Percentiles rank a stretch among this genome's conserved stretches.
These are phyloP conservation scores for Fusarium nematophilum DNA, from an alignment of 2,329 filamentous ascomycete species.

Conservation along the genomic window DNA sequence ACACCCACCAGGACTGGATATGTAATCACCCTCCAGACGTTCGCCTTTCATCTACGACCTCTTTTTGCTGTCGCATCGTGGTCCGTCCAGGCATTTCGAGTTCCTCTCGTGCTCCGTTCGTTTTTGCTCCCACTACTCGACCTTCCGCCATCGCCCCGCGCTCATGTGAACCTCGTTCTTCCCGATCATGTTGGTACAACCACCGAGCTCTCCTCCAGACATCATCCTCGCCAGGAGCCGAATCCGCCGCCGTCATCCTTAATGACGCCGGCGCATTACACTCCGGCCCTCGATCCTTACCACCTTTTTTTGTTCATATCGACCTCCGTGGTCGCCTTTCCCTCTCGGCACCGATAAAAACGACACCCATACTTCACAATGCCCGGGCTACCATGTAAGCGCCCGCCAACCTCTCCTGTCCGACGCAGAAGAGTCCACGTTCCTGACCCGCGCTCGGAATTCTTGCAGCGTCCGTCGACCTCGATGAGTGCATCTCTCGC, in stretches of 20 bases:
- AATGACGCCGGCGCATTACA: constrained; percentile 58
- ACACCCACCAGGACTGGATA: constrained; percentile 13
- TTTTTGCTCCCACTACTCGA: constrained; percentile 11
- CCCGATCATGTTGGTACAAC: constrained; percentile 57
- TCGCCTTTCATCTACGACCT: constrained; percentile 1
- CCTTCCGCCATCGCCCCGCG: constrained; percentile 34
- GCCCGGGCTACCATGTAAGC: constrained; percentile 68
- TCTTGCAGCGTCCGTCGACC: constrained; percentile 87
- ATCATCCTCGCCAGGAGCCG: constrained; percentile 51
- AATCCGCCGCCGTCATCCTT: constrained; percentile 45
- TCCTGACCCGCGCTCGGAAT: constrained; percentile 34
- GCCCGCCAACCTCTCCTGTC: constrained; percentile 4
- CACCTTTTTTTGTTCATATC: constrained; percentile 14
- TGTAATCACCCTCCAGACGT: no score
- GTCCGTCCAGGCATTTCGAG: neutral
- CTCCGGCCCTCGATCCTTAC: constrained; percentile 19
- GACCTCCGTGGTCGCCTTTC: constrained; percentile 8
- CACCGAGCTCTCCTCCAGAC: constrained; percentile 49
- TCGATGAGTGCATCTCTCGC: constrained; percentile 97
- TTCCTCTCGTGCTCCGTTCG: neutral
- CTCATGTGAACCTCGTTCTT: constrained; percentile 47
- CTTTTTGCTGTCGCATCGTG: constrained; percentile 4
- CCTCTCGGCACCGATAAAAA: constrained; percentile 4
- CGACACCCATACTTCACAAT: constrained; percentile 53
- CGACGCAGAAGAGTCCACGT: constrained; percentile 6